These are phyloP conservation scores for Kwoniella shandongensis DNA, from an alignment of 768 basidiomycete genomes.

Conservation along the genomic window DNA sequence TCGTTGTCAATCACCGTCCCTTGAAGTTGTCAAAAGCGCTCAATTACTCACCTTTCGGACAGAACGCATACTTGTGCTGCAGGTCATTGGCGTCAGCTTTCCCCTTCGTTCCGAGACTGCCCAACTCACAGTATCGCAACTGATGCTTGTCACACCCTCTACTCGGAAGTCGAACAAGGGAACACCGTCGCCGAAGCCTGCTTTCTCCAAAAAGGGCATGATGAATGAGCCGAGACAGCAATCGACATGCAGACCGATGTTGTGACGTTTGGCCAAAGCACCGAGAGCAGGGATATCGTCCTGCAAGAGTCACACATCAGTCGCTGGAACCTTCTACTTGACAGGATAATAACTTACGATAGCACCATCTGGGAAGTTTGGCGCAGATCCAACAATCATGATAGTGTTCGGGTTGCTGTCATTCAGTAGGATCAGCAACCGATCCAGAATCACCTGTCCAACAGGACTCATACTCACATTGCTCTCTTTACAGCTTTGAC, in stretches of 20 bases:
- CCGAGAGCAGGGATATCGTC: conserved; percentile 81
- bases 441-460: conserved; percentile 4
- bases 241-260: conserved; percentile 87
- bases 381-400: conserved; percentile 82
- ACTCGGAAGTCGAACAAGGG: conserved; percentile 86
- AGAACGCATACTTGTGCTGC: conserved; percentile 77
- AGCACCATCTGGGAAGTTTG: conserved; percentile 56
- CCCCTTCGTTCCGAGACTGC: conserved; percentile 2
- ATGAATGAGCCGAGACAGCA: conserved; percentile 94
- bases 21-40: too few relatives aligned
- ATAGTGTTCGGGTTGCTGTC: conserved; percentile 82
- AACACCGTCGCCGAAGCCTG: conserved; percentile 63
- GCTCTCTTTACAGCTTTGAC: conserved; percentile 75
- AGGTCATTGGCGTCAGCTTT: conserved; percentile 10
- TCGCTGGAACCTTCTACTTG: background rate
- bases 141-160: conserved; percentile 86
- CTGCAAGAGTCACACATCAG: conserved; percentile 56
- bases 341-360: conserved; percentile 34
- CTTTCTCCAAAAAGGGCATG: conserved; percentile 79
- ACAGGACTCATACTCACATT: conserved; percentile 71
- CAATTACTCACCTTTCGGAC: conserved; percentile 78
- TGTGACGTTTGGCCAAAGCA: conserved; percentile 68
- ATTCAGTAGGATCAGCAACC: conserved; percentile 3
- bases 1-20: too few relatives aligned
- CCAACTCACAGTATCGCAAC: conserved; percentile 65